Percentiles rank a stretch among this genome's conserved stretches.
These are phyloP conservation scores for Lachancea lanzarotensis DNA, from an alignment of 805 yeast species.

Conservation along the genomic window DNA sequence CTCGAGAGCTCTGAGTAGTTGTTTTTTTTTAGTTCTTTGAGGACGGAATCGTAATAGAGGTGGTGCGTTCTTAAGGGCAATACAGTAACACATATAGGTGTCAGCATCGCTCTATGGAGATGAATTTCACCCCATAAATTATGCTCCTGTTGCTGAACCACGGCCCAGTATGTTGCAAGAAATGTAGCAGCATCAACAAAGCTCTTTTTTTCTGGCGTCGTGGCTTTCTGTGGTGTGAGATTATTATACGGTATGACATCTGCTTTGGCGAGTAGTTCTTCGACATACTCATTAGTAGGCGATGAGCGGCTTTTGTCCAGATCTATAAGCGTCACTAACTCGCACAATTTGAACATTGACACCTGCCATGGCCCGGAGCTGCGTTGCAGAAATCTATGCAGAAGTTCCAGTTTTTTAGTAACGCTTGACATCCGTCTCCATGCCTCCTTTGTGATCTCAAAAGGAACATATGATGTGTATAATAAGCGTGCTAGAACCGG, in stretches of 20 bases:
- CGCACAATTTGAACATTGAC: slow-evolving; percentile 34
- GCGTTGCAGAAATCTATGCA: slow-evolving; percentile 43
- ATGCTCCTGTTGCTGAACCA: slow-evolving; percentile 41
- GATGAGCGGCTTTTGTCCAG: slow-evolving; percentile 22
- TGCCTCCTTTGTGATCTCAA: slow-evolving; percentile 36
- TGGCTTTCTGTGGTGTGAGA: slow-evolving; percentile 4
- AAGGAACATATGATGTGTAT: slow-evolving; percentile 31
- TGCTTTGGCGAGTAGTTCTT: slow-evolving; percentile 16
- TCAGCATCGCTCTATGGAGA: slow-evolving; percentile 28
- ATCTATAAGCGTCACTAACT: slow-evolving; percentile 32
- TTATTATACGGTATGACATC: slow-evolving; percentile 12
- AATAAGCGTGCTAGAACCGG: slow-evolving; percentile 31
- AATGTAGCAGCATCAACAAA: slow-evolving; percentile 25
- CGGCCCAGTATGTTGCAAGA: slow-evolving; percentile 43
- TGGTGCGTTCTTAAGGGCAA: slow-evolving; percentile 38
- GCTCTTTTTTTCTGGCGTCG: slow-evolving; percentile 12
- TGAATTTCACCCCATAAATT: slow-evolving; percentile 39
- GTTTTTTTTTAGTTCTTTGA: slow-evolving; percentile 22
- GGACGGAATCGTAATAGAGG: slow-evolving; percentile 30
- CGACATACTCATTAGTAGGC: slow-evolving; percentile 23
- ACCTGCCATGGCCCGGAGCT: slow-evolving; percentile 36
- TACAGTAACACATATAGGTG: slow-evolving; percentile 40
- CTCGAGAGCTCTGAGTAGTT: slow-evolving; percentile 17
- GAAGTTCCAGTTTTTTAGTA: slow-evolving; percentile 38
- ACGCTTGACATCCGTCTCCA: slow-evolving; percentile 36